phyloP scores from a whole-genome alignment of 148 eudicot species.

The Chenopodium berlandieri region DNA sequence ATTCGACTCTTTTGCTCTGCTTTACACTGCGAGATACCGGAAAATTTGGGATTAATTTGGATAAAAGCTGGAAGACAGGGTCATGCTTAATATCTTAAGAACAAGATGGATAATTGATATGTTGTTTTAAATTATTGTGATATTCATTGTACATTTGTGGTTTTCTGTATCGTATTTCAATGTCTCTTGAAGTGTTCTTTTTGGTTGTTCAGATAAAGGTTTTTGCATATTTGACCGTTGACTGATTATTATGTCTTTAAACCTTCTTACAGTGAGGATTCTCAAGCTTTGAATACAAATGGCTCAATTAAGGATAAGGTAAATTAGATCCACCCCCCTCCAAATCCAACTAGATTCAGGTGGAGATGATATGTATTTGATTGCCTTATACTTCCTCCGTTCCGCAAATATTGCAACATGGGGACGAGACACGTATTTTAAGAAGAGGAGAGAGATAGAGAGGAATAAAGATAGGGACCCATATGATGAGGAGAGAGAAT shows the following conservation, averaged over 20 bases:
- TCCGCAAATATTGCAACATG: too few species aligned
- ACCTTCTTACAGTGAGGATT: slow-evolving; percentile 28
- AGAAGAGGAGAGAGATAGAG: too few species aligned
- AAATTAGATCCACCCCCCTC: neutral
- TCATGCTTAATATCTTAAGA: neutral
- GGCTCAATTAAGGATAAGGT: slow-evolving; percentile 27
- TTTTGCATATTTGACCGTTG: neutral
- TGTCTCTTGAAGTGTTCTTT: neutral
- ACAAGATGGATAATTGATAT: neutral
- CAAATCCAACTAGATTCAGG: neutral
- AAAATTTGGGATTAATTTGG: neutral
- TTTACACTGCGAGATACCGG: neutral
- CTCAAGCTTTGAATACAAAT: slow-evolving; percentile 18
- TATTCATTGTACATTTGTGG: neutral
- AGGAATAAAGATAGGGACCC: too few species aligned
- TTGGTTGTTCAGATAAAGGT: neutral
- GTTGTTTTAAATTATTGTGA: neutral
- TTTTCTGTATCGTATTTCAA: neutral
- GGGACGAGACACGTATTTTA: too few species aligned
- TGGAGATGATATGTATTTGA: neutral
- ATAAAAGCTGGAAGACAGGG: neutral
- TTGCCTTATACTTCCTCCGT: neutral
- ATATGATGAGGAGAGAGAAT: too few species aligned
- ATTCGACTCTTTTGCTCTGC: neutral
- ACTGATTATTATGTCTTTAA: neutral